Conservation (phyloP, 148 eudicot species). For the Vaccinium myrtillus region DNA sequence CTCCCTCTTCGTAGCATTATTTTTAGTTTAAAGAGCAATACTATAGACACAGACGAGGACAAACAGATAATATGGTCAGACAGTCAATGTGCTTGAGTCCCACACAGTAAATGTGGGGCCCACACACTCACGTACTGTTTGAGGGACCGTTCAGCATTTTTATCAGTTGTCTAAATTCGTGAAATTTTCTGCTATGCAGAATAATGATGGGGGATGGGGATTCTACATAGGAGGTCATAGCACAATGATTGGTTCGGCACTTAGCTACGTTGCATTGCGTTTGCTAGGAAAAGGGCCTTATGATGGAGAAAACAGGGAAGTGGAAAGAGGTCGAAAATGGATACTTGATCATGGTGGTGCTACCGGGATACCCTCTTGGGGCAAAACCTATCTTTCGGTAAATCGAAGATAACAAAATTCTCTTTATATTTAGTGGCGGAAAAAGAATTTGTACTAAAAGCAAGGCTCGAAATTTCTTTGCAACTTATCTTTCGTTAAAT, state of each 20-base stretch:
- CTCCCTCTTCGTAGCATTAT: too few relatives aligned
- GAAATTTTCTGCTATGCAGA: background rate
- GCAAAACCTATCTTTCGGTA: constrained; percentile 16
- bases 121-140: too few relatives aligned
- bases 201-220: constrained; percentile 27
- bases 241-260: constrained; percentile 20
- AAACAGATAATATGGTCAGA: too few relatives aligned
- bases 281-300: constrained; percentile 17
- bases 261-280: constrained; percentile 12
- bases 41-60: too few relatives aligned
- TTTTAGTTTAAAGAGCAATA: background rate
- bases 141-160: background rate
- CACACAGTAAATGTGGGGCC: background rate
- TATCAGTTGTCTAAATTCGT: background rate
- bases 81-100: background rate
- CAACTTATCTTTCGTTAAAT: too few relatives aligned
- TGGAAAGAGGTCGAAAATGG: constrained; percentile 15
- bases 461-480: too few relatives aligned
- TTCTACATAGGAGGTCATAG: constrained; percentile 17
- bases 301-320: constrained; percentile 1
- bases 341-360: constrained; percentile 20
- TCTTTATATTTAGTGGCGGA: background rate
- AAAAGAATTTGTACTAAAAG: too few relatives aligned
- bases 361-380: constrained; percentile 16
- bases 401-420: background rate